Evolutionary conservation across 1,284 basidiomycete genomes (phyloP), one percentile per base, ranked within the genome.

Genomic region (Lentinus polychrous): DNA sequence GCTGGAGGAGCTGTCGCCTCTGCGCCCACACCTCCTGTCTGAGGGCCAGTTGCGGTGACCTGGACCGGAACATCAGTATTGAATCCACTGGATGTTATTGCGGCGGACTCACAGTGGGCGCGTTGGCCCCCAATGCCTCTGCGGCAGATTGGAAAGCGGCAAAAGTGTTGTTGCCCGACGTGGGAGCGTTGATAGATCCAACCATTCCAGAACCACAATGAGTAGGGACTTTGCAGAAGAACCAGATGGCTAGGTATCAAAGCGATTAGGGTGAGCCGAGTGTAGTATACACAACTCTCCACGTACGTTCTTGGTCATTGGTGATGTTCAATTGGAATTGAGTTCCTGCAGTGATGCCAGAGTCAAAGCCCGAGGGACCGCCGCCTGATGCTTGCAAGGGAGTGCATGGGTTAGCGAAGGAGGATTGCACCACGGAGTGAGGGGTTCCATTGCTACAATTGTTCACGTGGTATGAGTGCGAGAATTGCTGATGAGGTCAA

Each of bases 201-300:
- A 81, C 79, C 78, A 81, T 80, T 24, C 80, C 80, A 51, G 68
- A 50, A 23, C 74, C 72, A 59, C 81, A 83, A 61, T 83, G 81
- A 4, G 53, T 42, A 1, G 66, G 52, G 55, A 73, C 66, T 60
- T 79, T 79, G 69, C 83, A 86, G 66, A 76, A 77, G 72, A 79
- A 83, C 76, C 78, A 85, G 49, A 81, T 75, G 22, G 77, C 76
- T 80, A 49, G 2, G 35, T n/a, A 27, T 27, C 35, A 14, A n/a
- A 37, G 35, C 35, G 14, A 37, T 37, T 18, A 37, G 35, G 35
- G 14, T 15, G n/a, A n/a, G n/a, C n/a, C n/a, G n/a, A n/a, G n/a
- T n/a, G n/a, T n/a, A n/a, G n/a, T n/a, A n/a, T n/a, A n/a, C n/a
- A n/a, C n/a, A n/a, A n/a, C n/a, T n/a, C n/a, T n/a, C 10, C 4